A percentile compares a stretch with the other conserved stretches of the same genome.
phyloP scores from a whole-genome alignment of 2,329 filamentous ascomycete species.

The Pseudopyrenochaeta lycopersici region DNA sequence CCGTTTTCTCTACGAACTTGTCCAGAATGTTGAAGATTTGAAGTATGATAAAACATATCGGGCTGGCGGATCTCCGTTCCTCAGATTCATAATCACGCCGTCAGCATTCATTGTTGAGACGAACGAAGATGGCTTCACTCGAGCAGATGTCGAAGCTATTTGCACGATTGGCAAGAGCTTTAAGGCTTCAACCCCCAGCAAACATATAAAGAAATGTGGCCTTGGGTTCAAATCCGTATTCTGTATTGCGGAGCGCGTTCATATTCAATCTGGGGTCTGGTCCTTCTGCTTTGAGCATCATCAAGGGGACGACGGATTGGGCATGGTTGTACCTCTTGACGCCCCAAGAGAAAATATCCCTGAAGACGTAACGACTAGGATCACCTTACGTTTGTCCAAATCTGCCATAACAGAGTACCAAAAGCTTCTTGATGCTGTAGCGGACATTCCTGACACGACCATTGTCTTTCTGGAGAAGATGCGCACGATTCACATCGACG shows the following conservation, averaged over 20 bases:
- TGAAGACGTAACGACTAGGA: conserved; percentile 21
- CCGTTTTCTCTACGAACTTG: conserved; percentile 38
- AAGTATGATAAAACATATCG: conserved; percentile 22
- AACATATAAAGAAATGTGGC: conserved; percentile 49
- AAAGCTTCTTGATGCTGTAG: conserved; percentile 10
- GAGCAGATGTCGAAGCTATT: conserved; percentile 48
- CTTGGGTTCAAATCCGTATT: conserved; percentile 52
- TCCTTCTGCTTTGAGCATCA: conserved; percentile 49
- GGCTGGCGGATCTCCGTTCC: conserved; percentile 16
- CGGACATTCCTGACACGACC: conserved; percentile 18
- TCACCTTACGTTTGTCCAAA: conserved; percentile 18
- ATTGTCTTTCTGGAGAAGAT: conserved; percentile 20
- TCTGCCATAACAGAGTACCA: conserved; percentile 1
- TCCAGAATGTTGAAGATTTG: conserved; percentile 58
- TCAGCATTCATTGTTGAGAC: conserved; percentile 53
- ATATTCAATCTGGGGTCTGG: conserved; percentile 52
- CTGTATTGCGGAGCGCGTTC: conserved; percentile 43
- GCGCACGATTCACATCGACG: no score
- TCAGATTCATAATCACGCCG: conserved; percentile 26
- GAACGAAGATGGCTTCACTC: conserved; percentile 56
- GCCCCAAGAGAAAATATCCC: conserved; percentile 15
- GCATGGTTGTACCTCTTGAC: conserved; percentile 60
- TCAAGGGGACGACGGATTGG: conserved; percentile 56
- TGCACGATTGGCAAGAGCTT: conserved; percentile 50
- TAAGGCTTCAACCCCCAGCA: conserved; percentile 31